phyloP scores from a whole-genome alignment of 2,329 filamentous ascomycete genomes.

The Polychaeton citri region DNA sequence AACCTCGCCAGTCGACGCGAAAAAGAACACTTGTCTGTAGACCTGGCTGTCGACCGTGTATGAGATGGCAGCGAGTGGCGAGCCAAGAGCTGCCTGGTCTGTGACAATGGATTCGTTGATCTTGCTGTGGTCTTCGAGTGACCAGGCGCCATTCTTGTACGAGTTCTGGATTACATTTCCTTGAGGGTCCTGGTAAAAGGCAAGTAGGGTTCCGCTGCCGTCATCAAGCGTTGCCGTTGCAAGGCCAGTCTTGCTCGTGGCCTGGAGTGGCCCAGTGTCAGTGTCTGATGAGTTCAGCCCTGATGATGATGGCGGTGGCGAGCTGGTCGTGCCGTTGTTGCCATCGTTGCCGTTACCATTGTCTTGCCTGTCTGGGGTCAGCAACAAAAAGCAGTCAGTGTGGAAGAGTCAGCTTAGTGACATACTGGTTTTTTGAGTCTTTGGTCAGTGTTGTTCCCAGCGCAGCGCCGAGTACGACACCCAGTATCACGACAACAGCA shows the following conservation, averaged over 20 bases:
- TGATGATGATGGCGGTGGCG: neutral
- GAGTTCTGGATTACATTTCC: slow-evolving; percentile 7
- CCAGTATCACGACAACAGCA: slow-evolving; percentile 3
- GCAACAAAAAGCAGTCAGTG: too few relatives aligned
- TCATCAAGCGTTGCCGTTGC: slow-evolving; percentile 3
- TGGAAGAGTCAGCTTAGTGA: too few relatives aligned
- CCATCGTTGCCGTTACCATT: too few relatives aligned
- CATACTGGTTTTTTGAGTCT: too few relatives aligned
- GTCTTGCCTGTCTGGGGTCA: too few relatives aligned
- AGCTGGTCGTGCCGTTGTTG: neutral
- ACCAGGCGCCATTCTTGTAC: slow-evolving; percentile 5
- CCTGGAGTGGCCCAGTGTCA: slow-evolving; percentile 1
- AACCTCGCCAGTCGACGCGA: slow-evolving; percentile 4
- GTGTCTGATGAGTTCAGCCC: neutral
- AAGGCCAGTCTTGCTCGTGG: slow-evolving; percentile 7
- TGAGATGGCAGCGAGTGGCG: slow-evolving; percentile 7
- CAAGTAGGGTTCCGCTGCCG: slow-evolving; percentile 1
- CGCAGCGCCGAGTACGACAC: slow-evolving; percentile 6
- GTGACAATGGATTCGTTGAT: slow-evolving; percentile 6
- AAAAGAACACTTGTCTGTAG: slow-evolving; percentile 8
- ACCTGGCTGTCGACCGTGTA: slow-evolving; percentile 3
- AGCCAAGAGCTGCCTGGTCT: slow-evolving; percentile 2
- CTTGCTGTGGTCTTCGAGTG: slow-evolving; percentile 1
- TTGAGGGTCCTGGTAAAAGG: slow-evolving; percentile 6
- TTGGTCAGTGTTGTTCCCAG: slow-evolving; percentile 5